Evolutionary conservation across 2,329 filamentous ascomycete species (phyloP).

Genomic region (Dothistroma pini): DNA sequence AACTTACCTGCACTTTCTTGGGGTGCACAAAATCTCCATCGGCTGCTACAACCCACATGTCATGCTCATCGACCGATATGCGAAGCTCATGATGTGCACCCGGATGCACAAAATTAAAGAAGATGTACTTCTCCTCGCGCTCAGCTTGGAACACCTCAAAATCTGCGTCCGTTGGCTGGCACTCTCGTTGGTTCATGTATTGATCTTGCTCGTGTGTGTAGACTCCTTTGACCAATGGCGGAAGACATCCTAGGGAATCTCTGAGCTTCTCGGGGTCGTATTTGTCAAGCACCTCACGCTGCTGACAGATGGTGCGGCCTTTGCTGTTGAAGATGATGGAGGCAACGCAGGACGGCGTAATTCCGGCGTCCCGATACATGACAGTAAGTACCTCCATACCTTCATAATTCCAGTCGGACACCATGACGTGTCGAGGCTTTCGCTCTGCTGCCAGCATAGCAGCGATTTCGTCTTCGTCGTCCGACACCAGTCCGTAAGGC

Average conservation of each 20-base stretch:
- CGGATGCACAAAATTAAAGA: constrained; percentile 21
- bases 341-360: constrained; percentile 16
- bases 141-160: constrained; percentile 20
- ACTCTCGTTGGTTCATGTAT: constrained; percentile 18
- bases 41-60: constrained; percentile 23
- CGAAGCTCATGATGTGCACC: constrained; percentile 21
- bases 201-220: not conserved
- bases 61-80: constrained; percentile 20
- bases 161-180: constrained; percentile 16
- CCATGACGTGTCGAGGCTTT: constrained; percentile 12
- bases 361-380: constrained; percentile 17
- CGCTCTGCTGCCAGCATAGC: constrained; percentile 17
- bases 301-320: constrained; percentile 10
- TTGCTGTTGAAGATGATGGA: constrained; percentile 18
- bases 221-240: constrained; percentile 8
- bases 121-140: constrained; percentile 15
- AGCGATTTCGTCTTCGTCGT: constrained; percentile 8
- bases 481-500: constrained; percentile 15
- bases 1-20: constrained; percentile 18
- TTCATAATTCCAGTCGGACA: constrained; percentile 20
- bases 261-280: constrained; percentile 4
- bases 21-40: constrained; percentile 23
- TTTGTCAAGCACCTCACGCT: constrained; percentile 6
- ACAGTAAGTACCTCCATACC: constrained; percentile 10
- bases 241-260: constrained; percentile 16